Conservation (phyloP, 148 eudicot genomes). For the Rhododendron vialii region DNA sequence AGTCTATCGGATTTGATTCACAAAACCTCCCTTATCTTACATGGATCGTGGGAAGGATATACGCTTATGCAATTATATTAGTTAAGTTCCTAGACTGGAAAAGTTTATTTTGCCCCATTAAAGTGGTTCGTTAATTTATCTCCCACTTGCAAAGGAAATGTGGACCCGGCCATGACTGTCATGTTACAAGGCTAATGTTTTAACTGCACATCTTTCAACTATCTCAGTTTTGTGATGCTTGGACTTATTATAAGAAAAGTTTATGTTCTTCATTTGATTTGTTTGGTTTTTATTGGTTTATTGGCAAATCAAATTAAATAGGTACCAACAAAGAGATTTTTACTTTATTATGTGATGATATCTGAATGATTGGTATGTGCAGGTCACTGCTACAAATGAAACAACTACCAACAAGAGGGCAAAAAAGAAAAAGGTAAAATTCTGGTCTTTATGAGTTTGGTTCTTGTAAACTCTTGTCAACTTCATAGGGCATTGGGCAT, state of each 20-base stretch:
- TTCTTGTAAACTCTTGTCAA: background rate
- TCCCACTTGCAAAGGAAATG: background rate
- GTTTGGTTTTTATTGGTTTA: no score
- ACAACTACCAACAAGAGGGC: slow-evolving; percentile 9
- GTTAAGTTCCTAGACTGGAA: background rate
- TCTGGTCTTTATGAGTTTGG: background rate
- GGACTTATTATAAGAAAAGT: background rate
- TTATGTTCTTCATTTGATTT: background rate
- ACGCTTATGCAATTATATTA: background rate
- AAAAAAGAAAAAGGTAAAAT: slow-evolving; percentile 24
- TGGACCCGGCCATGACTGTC: background rate
- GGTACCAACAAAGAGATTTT: background rate
- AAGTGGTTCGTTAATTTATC: background rate
- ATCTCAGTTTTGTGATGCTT: background rate
- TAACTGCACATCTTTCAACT: background rate
- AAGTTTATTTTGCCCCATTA: background rate
- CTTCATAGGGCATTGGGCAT: background rate
- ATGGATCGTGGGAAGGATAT: background rate
- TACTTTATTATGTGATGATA: background rate
- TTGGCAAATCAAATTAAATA: background rate
- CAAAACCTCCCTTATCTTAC: background rate
- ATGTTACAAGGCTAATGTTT: background rate
- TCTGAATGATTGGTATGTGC: slow-evolving; percentile 1
- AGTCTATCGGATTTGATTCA: background rate
- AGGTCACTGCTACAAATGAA: slow-evolving; percentile 12